phyloP scores from a whole-genome alignment of 129 eudicot genomes.

The Apium graveolens region DNA sequence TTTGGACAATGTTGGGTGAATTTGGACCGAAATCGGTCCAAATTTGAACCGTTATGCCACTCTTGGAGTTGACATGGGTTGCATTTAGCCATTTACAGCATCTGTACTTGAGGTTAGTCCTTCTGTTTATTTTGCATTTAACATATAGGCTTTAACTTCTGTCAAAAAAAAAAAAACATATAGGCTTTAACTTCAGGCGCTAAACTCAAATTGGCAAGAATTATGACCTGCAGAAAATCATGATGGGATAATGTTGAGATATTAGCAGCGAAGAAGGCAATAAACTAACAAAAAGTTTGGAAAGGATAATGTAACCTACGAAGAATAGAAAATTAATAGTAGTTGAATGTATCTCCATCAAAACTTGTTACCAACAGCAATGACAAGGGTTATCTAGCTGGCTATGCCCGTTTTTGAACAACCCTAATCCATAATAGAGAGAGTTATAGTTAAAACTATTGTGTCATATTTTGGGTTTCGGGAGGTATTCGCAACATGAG shows the following conservation, averaged over 20 bases:
- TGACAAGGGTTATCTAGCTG: not conserved
- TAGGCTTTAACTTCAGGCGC: not conserved
- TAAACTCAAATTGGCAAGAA: conserved; percentile 1
- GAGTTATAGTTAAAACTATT: no score
- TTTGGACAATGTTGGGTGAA: no score
- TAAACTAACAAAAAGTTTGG: not conserved
- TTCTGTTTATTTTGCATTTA: not conserved
- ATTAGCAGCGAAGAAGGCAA: not conserved
- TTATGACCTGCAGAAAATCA: not conserved
- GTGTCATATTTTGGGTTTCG: no score
- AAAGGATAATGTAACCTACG: not conserved
- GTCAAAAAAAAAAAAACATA: no score
- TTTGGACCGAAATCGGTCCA: no score
- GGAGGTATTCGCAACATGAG: no score
- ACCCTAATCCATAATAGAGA: not conserved
- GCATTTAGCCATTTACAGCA: not conserved
- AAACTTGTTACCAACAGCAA: not conserved
- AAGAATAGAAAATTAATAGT: not conserved
- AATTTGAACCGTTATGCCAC: no score
- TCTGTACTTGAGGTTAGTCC: not conserved
- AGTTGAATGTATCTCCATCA: not conserved
- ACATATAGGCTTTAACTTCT: no score
- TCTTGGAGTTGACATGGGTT: no score
- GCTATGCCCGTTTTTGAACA: not conserved
- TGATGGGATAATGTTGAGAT: not conserved